Evolutionary conservation across 2,329 filamentous ascomycete species (phyloP), one percentile per base, ranked within the genome.

Genomic region (Ophiosphaerella narmari): DNA sequence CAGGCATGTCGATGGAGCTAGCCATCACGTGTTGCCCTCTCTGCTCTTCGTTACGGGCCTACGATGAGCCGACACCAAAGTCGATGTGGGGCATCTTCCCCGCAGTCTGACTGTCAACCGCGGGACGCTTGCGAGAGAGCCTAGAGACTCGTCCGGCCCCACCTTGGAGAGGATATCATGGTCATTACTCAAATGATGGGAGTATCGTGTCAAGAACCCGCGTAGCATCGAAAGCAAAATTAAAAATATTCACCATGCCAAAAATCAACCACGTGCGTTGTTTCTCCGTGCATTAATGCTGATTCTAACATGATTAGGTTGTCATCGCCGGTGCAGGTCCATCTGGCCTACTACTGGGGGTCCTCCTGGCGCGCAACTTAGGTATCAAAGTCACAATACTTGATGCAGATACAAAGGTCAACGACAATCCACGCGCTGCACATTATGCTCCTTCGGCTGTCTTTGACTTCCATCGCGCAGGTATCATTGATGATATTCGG

Each of bases 381-480:
- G 75, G 77, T 38, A 81, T 85, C 51, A 70, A 75, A 26, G 78
- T 82, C 37, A 78, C 78, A 21, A 74, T 85, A 18, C 73, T 87
- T 45, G 85, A 88, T 59, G 79, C 79, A 2, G 76, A 79, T 2
- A 65, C 75, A 23, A 73, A 79, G 46, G 75, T 86, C 39, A 82
- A 86, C 71, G 75, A 80, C 49, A 82, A 83, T 49, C 85, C 85
- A 0, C 82, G 85, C 24, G 85, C 85, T 12, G 82, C 84, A 2
- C 82, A 86, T 67, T 86, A 86, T 64, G 82, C 80, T 3, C 76
- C 81, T 0, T 77, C 83, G 1, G 83, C 83, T 1, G 78, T 84
- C 37, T 80, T 80, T 34, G 83, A 85, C 50, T 77, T 88, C 41
- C 65, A 74, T 35, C 78, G 81, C n/a, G 84, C 84, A 0, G 84